Conservation (phyloP, 306 rosid species). For the Quercus dentata region DNA sequence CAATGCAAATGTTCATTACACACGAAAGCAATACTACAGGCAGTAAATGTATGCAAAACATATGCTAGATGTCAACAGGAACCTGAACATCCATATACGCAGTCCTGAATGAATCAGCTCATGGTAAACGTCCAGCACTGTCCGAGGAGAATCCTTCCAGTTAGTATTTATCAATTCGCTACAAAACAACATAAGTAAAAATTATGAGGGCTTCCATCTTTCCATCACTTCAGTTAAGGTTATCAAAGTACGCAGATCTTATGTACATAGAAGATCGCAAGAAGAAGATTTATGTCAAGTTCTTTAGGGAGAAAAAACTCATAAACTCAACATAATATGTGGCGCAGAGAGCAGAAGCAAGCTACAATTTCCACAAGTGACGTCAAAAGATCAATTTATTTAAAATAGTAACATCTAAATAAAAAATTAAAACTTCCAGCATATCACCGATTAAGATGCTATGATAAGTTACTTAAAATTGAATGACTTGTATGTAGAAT, state of each 20-base stretch:
- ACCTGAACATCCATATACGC: constrained; percentile 93
- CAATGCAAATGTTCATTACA: not conserved
- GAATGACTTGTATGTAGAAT: not conserved
- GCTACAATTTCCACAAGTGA: not conserved
- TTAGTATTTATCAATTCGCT: constrained; percentile 21
- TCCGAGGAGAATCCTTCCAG: constrained; percentile 83
- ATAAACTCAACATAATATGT: not conserved
- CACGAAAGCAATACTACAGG: not conserved
- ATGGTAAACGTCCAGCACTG: constrained; percentile 65
- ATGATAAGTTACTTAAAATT: not conserved
- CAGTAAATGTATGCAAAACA: not conserved
- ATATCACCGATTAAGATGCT: not conserved
- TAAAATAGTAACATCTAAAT: not conserved
- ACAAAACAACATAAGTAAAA: constrained; percentile 17
- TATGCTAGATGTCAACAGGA: constrained; percentile 2
- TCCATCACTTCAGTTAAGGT: not conserved
- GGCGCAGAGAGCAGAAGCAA: not conserved
- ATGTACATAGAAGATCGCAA: not conserved
- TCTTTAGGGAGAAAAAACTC: not conserved
- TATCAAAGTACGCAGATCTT: not conserved
- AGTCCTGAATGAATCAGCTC: constrained; percentile 67
- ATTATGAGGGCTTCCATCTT: not conserved
- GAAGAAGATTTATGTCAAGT: not conserved
- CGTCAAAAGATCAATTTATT: not conserved
- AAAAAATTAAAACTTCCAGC: not conserved